Base-by-base conservation (phyloP, 352 stramenopile species). In the Phytopythium vexans region DNA sequence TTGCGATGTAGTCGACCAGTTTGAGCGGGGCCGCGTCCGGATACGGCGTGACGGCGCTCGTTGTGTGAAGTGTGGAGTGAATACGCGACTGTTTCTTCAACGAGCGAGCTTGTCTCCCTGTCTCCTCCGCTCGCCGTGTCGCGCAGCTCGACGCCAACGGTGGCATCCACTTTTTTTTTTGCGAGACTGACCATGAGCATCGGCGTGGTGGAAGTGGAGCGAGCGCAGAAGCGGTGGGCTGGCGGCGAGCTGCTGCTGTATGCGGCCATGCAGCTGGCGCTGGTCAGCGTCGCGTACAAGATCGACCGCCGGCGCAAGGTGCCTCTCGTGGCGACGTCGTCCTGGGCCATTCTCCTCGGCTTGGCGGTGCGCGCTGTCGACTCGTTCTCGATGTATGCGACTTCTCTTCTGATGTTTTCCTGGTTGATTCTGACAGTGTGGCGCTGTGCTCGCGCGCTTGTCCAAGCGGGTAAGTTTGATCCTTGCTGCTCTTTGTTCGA, bases 251-350 rank as follows among this genome's bases (percentile, higher is more conserved):
- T 87, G 15, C 61, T 87, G 10, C 59, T 70, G 14, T 81, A 64
- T 35, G 71, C 71, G 31, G 43, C 79, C 38, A 57, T 77, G 6
- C 66, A 87, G 61, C 63, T 87, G 38, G 41, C 69, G 42, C 54
- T 87, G 34, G 73, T 87, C 27, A 66, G 70, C 66, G 68, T 87
- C 37, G 68, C 70, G n/a, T 87, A 85, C 52, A 58, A 66, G 35
- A 80, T 85, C 47, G 76, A 87, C 27, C 62, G 63, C 4, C 49
- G 50, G 16, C 71, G 70, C 43, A 38, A n/a, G 1, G 57, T 58
- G 33, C 73, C 72, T 43, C 61, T 76, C 32, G 34, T 87, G 8
- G 77, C 76, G 36, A 69, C 73, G 27, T 77, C 76, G 9, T 58
- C 73, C 0, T 87, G 73, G 64, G 76, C 76, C 35, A 85, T 84